Percentiles rank a stretch among this genome's conserved stretches.
Conservation (phyloP, 371 early-diverging fungal genomes). For the Ordospora pajunii region DNA sequence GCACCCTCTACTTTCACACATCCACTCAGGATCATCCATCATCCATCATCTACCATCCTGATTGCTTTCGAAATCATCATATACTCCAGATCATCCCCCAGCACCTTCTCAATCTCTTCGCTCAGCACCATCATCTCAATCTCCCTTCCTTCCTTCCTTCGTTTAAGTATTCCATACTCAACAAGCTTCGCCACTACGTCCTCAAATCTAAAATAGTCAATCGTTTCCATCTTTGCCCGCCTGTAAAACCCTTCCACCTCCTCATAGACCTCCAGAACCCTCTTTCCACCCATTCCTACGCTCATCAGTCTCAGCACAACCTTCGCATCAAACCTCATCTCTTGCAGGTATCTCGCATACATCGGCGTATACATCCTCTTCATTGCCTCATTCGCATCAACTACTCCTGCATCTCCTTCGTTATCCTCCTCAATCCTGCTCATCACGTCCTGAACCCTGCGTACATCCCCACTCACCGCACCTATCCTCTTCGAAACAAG, state of each 20-base stretch:
- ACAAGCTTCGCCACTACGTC: slow-evolving; percentile 29
- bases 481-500: slow-evolving; percentile 81
- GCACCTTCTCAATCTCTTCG: slow-evolving; percentile 29
- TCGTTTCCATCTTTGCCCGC: background rate
- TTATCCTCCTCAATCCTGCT: slow-evolving; percentile 57
- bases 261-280: slow-evolving; percentile 17
- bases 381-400: slow-evolving; percentile 34
- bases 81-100: slow-evolving; percentile 20
- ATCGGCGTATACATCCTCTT: slow-evolving; percentile 37
- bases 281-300: background rate
- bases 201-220: slow-evolving; percentile 51
- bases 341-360: background rate
- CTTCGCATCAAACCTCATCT: slow-evolving; percentile 40
- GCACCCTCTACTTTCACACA: background rate
- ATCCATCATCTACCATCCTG: background rate
- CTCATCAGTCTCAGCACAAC: slow-evolving; percentile 16
- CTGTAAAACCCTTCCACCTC: slow-evolving; percentile 25
- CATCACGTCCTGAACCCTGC: slow-evolving; percentile 83
- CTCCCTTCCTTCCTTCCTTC: slow-evolving; percentile 36
- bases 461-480: slow-evolving; percentile 85
- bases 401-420: slow-evolving; percentile 2
- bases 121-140: background rate
- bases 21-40: too few species aligned
- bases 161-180: slow-evolving; percentile 34
- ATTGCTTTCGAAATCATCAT: background rate